A percentile compares a stretch with the other conserved stretches of the same genome.
Conservation (phyloP, 208 protist species). For the Wallacemonas sp. region DNA sequence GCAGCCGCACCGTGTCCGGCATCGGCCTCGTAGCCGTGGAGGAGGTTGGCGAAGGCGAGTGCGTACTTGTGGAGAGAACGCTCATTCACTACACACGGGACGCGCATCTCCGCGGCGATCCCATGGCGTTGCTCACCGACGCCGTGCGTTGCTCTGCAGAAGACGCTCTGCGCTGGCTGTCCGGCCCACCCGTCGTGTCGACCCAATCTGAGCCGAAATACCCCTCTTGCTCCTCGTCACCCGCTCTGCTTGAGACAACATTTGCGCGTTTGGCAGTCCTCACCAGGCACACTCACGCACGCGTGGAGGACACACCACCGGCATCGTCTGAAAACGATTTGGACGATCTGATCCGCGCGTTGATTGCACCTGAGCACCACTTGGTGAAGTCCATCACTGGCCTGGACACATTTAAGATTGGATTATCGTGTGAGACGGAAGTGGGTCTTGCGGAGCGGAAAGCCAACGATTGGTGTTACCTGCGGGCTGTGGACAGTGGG, state of each 20-base stretch:
- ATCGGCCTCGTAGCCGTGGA: slow-evolving; percentile 36
- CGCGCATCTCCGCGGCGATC: slow-evolving; percentile 8
- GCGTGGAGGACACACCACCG: no score
- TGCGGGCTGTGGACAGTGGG: background rate
- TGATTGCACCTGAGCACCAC: background rate
- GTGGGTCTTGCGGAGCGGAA: slow-evolving; percentile 2
- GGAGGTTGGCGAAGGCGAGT: slow-evolving; percentile 34
- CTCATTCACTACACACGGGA: no score
- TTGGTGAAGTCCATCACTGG: slow-evolving; percentile 1
- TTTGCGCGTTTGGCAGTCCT: no score
- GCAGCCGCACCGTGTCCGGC: slow-evolving; percentile 29
- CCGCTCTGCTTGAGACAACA: no score
- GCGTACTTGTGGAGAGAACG: slow-evolving; percentile 36
- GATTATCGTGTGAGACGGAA: slow-evolving; percentile 21
- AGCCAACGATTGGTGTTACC: slow-evolving; percentile 21
- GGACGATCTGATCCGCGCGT: no score
- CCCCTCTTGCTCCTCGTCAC: no score
- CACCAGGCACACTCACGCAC: no score
- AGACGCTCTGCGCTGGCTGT: background rate
- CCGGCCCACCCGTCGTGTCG: no score
- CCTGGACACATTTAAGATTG: slow-evolving; percentile 20
- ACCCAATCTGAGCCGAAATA: no score
- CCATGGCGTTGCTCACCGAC: background rate
- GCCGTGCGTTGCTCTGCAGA: background rate
- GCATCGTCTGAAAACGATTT: no score